A percentile compares a stretch with the other conserved stretches of the same genome.
Evolutionary conservation across 176 grass and related monocot genomes (phyloP).

Genomic region (Chrysopogon serrulatus): DNA sequence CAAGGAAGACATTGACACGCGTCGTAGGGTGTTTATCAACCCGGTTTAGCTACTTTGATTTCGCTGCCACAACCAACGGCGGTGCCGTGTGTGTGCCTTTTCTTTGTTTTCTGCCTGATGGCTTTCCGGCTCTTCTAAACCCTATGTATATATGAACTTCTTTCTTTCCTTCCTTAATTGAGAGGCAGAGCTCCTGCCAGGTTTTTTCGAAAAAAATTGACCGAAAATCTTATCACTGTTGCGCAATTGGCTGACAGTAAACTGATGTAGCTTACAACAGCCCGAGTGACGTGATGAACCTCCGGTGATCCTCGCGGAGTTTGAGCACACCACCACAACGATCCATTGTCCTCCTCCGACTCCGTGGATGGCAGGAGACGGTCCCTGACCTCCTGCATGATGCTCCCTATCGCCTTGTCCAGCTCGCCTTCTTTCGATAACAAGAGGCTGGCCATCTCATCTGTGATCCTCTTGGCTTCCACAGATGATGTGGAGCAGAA

Average conservation of each 20-base stretch:
- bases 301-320: neutral
- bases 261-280: neutral
- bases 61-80: too few species aligned
- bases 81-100: too few species aligned
- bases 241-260: neutral
- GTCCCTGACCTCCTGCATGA: neutral
- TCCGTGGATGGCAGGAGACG: neutral
- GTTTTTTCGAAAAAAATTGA: too few species aligned
- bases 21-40: too few species aligned
- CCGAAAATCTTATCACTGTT: too few species aligned
- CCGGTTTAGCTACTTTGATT: too few species aligned
- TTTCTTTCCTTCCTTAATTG: too few species aligned
- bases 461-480: neutral
- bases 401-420: neutral
- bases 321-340: neutral
- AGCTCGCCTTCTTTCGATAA: neutral
- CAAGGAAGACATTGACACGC: too few species aligned
- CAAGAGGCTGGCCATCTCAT: neutral
- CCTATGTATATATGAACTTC: too few species aligned
- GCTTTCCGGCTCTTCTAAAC: too few species aligned
- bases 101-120: too few species aligned
- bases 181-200: too few species aligned
- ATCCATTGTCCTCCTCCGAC: neutral
- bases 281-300: neutral
- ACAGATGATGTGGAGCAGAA: neutral